Evolutionary conservation across 2,329 filamentous ascomycete species (phyloP), one percentile per base, ranked within the genome.

Genomic region (Metarhizium brunneum): DNA sequence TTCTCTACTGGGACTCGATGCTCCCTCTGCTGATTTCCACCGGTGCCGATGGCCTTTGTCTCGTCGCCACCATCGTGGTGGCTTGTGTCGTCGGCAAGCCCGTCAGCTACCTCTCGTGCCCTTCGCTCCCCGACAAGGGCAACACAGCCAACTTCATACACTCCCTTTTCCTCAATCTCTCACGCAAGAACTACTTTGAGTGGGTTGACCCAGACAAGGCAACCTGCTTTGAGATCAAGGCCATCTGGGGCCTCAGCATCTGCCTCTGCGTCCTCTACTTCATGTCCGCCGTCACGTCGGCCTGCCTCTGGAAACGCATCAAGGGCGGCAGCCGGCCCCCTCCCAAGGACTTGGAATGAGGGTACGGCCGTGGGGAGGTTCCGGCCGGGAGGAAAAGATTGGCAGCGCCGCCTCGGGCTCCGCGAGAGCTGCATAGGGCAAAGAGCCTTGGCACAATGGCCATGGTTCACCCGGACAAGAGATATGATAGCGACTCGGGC

Each of bases 161-260:
- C 55, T 73, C 75, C 5, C 70, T 75, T 20, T 68, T 69, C 59
- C 69, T 70, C 64, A 72, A 78, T 60, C 66, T 70, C 56, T 60
- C 65, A n/a, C 63, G 64, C 55, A 58, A 62, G 51, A 61, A 64
- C 59, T 60, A 60, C 43, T 72, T 76, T 53, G 66, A 74, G 48
- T 80, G 80, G 70, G 75, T 78, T 25, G 76, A 76, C 54, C 73
- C 76, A 4, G 77, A 76, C 62, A 77, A 77, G 68, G 69, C 80
- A 18, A 87, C 88, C 55, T 96, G 92, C 74, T 84, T 85, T 65
- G 85, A 94, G 75, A 84, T 91, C 69, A 95, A 95, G 78, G 83
- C 87, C 16, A 82, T 94, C 61, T 96, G 91, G 92, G 91, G 90
- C 1, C 72, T 96, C 58, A 82, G 84, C 68, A 92, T 96, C 69